Base-by-base conservation (phyloP, 768 basidiomycete species). In the Dentipellis fragilis region DNA sequence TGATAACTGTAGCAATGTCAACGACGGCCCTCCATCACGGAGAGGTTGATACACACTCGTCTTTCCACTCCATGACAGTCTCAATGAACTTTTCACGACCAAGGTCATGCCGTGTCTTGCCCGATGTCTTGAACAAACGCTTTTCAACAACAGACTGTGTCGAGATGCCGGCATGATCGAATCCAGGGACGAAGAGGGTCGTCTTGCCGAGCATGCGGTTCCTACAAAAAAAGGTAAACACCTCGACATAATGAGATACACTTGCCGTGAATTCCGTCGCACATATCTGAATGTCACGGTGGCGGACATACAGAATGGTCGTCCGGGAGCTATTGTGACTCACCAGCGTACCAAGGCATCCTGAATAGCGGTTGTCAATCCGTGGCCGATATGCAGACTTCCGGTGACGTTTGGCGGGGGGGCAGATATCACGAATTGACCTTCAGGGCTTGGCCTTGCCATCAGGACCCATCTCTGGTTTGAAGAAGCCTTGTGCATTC, bases 351-450 rank as follows among this genome's bases (percentile, higher is more conserved):
- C 75, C 59, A 99, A 71, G 1, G 81, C 72, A 66, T 99, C 96
- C 65, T 98, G 93, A 57, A 99, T 86, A 4, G 93, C 88, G 8
- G 86, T 80, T 1, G 94, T 95, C 54, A 99, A 75, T 2, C 85
- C 95, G 62, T 99, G 96, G 2, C 96, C 96, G 56, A 96, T 93
- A 65, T 99, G 95, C 56, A 99, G 74, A 58, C 81, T 87, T 7
- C 96, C 96, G 0, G 96, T 99, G 60, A 99, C 93, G 64, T 98
- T 98, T 3, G 96, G 96, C 2, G 95, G 95, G 23, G 96, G 96
- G 0, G 83, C 78, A 0, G 93, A 89, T 23, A 99, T 81, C 23
- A 54, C 54, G 34, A 54, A 54, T 16, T 47, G 17, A 14, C 54
- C 54, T 10, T 47, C 54, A n/a, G 10, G 42, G 42, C 35, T 54